Evolutionary conservation across 768 basidiomycete species (phyloP).

Genomic region (Leccinellum luteum): DNA sequence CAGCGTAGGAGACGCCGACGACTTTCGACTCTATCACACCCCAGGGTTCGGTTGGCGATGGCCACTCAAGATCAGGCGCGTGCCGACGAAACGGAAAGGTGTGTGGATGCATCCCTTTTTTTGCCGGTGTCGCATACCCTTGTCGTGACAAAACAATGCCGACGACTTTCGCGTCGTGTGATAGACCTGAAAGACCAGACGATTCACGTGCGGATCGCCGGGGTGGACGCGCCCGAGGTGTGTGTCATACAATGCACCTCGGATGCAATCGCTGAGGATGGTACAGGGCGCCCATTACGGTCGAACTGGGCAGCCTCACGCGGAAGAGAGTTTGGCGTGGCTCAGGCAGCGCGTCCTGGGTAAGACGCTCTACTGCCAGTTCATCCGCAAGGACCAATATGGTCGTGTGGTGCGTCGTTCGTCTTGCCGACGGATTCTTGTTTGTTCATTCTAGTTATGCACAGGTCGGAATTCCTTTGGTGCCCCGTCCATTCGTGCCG

Average conservation of each 20-base stretch:
- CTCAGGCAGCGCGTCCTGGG: constrained; percentile 56
- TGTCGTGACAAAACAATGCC: not conserved
- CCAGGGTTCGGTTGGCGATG: constrained; percentile 73
- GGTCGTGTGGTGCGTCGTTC: constrained; percentile 61
- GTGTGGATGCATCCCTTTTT: not conserved
- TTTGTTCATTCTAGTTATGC: not conserved
- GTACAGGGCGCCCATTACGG: constrained; percentile 81
- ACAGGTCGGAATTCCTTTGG: constrained; percentile 66
- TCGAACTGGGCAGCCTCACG: constrained; percentile 69
- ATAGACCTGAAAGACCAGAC: constrained; percentile 78
- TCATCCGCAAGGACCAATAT: constrained; percentile 81
- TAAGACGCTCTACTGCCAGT: constrained; percentile 64
- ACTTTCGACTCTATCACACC: constrained; percentile 82
- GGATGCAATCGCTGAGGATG: not conserved
- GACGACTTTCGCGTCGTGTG: not conserved
- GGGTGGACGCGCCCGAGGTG: constrained; percentile 93
- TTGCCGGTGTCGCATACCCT: not conserved
- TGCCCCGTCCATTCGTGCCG: constrained; percentile 52
- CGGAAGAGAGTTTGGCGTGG: constrained; percentile 74
- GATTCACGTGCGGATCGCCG: constrained; percentile 84
- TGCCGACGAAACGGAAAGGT: constrained; percentile 65
- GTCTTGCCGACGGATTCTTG: not conserved
- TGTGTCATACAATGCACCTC: not conserved
- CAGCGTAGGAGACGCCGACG: constrained; percentile 86
- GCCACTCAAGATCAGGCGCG: constrained; percentile 64